Evolutionary conservation across 2,329 filamentous ascomycete species (phyloP).

Genomic region (Periconia sp.): DNA sequence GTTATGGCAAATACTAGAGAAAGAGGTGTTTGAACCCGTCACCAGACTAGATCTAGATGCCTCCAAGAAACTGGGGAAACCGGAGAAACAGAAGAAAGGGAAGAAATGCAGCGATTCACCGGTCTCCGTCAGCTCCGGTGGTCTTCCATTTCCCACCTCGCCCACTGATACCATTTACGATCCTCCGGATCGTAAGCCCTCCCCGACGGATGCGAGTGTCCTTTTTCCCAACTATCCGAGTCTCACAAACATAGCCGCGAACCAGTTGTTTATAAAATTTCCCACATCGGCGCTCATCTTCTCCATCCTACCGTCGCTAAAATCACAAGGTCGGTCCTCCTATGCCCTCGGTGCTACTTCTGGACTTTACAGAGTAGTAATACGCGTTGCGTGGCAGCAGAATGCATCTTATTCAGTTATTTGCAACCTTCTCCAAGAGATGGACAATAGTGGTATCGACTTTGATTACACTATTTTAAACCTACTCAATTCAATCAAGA

Average conservation of each 20-base stretch:
- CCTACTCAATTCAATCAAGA: constrained; percentile 41
- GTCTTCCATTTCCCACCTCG: background rate
- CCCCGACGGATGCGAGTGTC: constrained; percentile 50
- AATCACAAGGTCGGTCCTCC: constrained; percentile 67
- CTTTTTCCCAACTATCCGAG: constrained; percentile 67
- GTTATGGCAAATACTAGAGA: constrained; percentile 68
- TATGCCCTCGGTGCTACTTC: constrained; percentile 73
- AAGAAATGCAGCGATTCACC: background rate
- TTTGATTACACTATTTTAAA: constrained; percentile 54
- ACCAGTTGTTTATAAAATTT: constrained; percentile 61
- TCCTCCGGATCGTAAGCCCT: background rate
- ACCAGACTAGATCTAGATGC: constrained; percentile 55
- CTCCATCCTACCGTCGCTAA: constrained; percentile 66
- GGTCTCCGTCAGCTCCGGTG: background rate
- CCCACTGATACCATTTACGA: background rate
- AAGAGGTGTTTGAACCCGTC: constrained; percentile 66
- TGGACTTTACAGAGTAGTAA: constrained; percentile 68
- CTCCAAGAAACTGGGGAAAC: background rate
- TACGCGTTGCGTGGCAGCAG: constrained; percentile 63
- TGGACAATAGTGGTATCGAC: constrained; percentile 64
- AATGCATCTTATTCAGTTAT: constrained; percentile 61
- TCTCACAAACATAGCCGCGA: constrained; percentile 60
- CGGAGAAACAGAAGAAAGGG: background rate
- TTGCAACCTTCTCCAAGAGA: constrained; percentile 62
- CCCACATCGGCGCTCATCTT: constrained; percentile 62